These are phyloP conservation scores for Chenopodium album DNA, from an alignment of 148 eudicot genomes.

Conservation along the genomic window DNA sequence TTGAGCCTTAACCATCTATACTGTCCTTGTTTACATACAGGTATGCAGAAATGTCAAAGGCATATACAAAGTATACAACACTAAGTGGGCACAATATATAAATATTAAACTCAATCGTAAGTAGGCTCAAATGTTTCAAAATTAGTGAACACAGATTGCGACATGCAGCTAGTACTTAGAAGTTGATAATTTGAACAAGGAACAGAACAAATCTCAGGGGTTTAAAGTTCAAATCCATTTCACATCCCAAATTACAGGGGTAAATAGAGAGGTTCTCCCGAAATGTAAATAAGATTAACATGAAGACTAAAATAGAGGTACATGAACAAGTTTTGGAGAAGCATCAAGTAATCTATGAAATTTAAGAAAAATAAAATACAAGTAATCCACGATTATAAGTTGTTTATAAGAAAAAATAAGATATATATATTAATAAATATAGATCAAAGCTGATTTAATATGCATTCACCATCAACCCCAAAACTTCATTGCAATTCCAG, in stretches of 20 bases:
- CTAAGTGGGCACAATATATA: background rate
- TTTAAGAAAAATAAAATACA: background rate
- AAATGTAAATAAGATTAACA: too few species aligned
- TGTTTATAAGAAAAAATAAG: too few species aligned
- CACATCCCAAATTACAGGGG: too few species aligned
- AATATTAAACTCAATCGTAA: background rate
- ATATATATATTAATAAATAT: background rate
- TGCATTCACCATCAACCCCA: background rate
- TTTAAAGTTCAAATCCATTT: too few species aligned
- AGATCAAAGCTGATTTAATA: background rate
- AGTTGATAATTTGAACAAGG: too few species aligned
- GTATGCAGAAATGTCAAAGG: background rate
- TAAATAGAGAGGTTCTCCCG: too few species aligned
- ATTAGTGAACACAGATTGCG: background rate
- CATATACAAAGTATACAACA: background rate
- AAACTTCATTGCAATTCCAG: slow-evolving; percentile 2
- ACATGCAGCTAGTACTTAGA: too few species aligned
- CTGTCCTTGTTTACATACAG: background rate
- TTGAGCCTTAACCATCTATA: background rate
- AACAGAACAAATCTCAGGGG: too few species aligned
- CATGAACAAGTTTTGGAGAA: background rate
- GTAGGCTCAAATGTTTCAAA: background rate
- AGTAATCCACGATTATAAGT: background rate
- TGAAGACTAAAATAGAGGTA: too few species aligned
- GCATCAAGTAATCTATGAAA: too few species aligned